Base-by-base conservation (phyloP, 208 protist species). In the Trypanosomatidae sp. region DNA sequence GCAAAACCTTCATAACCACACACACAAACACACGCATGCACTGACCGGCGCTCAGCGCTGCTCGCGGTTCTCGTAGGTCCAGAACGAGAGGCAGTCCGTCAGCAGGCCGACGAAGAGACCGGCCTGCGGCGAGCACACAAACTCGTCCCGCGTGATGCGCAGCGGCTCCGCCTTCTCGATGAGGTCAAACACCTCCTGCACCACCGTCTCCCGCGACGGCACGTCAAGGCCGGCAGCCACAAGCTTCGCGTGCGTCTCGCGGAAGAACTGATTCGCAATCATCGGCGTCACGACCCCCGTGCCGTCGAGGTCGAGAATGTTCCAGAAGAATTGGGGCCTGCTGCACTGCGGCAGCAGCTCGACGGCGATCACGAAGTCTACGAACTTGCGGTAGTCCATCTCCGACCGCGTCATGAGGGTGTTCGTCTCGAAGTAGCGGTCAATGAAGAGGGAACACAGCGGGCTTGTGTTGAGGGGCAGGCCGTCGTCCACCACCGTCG, bases 331-430 rank as follows among this genome's bases (percentile, higher is more conserved):
- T 22, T 80, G 66, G 39, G 95, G 91, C 7, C 90, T 77, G 49
- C 87, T 84, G 76, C 88, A 93, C 62, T 89, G 82, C 44, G 90
- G 92, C 53, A 96, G 84, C 76, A 96, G 84, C 60, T 96, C 89
- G 30, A 93, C 85, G 17, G 93, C 92, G 22, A 98, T 85, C 0
- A 97, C 90, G 77, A 98, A 98, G 81, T 97, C 92, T 2, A 98
- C 90, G 83, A 97, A 98, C 53, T 93, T 94, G 28, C 95, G 90
- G 79, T 94, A 98, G 81, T 98, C 95, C 76, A 98, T 81, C 74
- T 97, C 92, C 25, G 85, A 84, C 25, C 84, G 84, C 25, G 91
- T 83, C 81, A 94, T 95, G 77, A 93, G 92, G 15, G 91, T 87
- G 76, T 89, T 94, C 28, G 91, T 96, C 59, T 97, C 91, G 65